Evolutionary conservation across 2,329 filamentous ascomycete genomes (phyloP).

Genomic region (Ceratocystiopsis brevicomis): DNA sequence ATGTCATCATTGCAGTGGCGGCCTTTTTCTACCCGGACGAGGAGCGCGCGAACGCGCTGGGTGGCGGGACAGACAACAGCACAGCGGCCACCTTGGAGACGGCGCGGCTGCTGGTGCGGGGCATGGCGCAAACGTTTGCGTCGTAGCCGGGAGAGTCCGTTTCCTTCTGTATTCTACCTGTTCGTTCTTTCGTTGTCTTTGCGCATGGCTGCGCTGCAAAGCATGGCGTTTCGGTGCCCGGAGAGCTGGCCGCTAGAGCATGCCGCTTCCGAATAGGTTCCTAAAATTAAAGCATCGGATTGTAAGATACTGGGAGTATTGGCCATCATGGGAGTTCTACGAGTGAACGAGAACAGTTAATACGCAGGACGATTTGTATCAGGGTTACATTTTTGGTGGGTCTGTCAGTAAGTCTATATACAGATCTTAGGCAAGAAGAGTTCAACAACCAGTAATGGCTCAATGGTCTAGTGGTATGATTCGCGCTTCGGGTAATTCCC

Average conservation of each 20-base stretch:
- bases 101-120: conserved; percentile 1
- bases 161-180: too few relatives aligned
- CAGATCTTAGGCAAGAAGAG: not conserved
- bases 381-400: not conserved
- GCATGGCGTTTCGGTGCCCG: too few relatives aligned
- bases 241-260: too few relatives aligned
- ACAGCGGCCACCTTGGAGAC: not conserved
- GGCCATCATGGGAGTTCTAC: too few relatives aligned
- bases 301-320: too few relatives aligned
- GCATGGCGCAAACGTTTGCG: not conserved
- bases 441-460: conserved; percentile 4
- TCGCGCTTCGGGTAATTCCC: conserved; percentile 10
- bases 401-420: not conserved
- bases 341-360: too few relatives aligned
- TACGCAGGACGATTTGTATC: too few relatives aligned
- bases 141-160: too few relatives aligned
- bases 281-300: too few relatives aligned
- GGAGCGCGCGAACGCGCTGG: conserved; percentile 9
- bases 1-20: conserved; percentile 14
- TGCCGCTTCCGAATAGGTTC: too few relatives aligned
- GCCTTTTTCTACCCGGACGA: conserved; percentile 12
- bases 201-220: too few relatives aligned
- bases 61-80: conserved; percentile 5
- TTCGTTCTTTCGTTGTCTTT: too few relatives aligned
- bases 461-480: conserved; percentile 11